A percentile compares a stretch with the other conserved stretches of the same genome.
phyloP scores from a whole-genome alignment of 2,329 filamentous ascomycete species.

The Trichoderma cornu-damae region DNA sequence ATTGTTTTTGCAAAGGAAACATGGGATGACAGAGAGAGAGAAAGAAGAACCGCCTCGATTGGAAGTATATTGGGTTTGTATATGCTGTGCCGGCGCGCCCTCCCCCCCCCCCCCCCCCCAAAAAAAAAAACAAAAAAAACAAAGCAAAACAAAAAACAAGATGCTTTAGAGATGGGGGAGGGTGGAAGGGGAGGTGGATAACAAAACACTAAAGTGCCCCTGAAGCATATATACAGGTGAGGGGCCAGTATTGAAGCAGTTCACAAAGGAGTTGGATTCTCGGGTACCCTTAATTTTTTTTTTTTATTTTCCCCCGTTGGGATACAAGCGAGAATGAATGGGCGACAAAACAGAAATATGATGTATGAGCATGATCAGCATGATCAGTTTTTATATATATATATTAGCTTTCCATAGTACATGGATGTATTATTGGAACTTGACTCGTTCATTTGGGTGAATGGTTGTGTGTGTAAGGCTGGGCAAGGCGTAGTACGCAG shows the following conservation, averaged over 20 bases:
- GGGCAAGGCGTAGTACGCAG: too few species aligned
- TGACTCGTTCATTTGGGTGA: not conserved
- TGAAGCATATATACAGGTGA: not conserved
- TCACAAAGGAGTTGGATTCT: not conserved
- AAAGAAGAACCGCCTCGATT: not conserved
- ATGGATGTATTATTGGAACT: constrained; percentile 7
- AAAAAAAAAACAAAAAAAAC: too few species aligned
- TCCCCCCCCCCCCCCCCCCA: too few species aligned
- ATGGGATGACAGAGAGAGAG: too few species aligned
- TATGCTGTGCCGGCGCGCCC: not conserved
- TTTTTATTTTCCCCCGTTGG: not conserved
- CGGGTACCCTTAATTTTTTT: not conserved
- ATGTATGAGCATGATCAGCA: constrained; percentile 11
- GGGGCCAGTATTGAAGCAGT: not conserved
- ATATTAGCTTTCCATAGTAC: not conserved
- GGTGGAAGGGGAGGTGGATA: not conserved
- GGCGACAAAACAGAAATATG: not conserved
- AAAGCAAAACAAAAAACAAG: not conserved
- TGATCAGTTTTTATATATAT: not conserved
- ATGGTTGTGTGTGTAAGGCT: too few species aligned
- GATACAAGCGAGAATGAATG: not conserved
- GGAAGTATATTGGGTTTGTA: not conserved
- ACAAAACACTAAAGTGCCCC: not conserved
- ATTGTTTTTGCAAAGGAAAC: too few species aligned
- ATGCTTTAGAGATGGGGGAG: not conserved